Evolutionary conservation across 306 rosid species (phyloP), one percentile per base, ranked within the genome.

Genomic region (Spatholobus suberectus): DNA sequence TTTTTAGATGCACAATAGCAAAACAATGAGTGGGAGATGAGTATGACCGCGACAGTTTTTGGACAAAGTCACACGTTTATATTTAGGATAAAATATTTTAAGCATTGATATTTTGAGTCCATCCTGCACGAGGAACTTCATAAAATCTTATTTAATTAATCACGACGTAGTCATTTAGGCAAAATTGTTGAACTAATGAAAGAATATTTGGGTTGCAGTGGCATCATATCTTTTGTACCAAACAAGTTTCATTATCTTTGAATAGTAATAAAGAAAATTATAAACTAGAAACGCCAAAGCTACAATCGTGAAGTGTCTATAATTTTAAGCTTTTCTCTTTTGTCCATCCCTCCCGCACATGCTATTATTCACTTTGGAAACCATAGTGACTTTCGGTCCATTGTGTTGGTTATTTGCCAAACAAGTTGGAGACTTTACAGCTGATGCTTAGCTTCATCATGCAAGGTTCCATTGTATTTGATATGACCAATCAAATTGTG

Each of bases 391-490:
- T 83, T 87, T 83, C 57, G 89, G 69, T 47, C 21, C 78, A 44
- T 59, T 63, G 34, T 83, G 90, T 73, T 81, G 61, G 84, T 66
- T 57, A 38, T 81, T 20, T 72, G 66, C 52, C 67, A 38, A 71
- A 49, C 79, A 87, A 66, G 82, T 41, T 74, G 65, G 26, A 37
- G 52, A 58, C 90, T 87, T 87, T 84, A 87, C 86, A 84, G 86
- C 84, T 81, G 47, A 84, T 81, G 43, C 84, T 58, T 69, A 24
- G 26, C 84, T 67, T 84, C 84, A 67, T 79, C 61, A 74, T 85
- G 38, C 82, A 38, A 57, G 32, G 51, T 73, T 74, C 59, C 67
- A n/a, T 55, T 79, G 15, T 51, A 40, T 51, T 71, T 40, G 1
- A 21, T 54, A 38, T 72, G 18, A 49, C 82, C 26, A 47, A 78